Evolutionary conservation across 257 asterid species (phyloP).

Genomic region (Petrea volubilis): DNA sequence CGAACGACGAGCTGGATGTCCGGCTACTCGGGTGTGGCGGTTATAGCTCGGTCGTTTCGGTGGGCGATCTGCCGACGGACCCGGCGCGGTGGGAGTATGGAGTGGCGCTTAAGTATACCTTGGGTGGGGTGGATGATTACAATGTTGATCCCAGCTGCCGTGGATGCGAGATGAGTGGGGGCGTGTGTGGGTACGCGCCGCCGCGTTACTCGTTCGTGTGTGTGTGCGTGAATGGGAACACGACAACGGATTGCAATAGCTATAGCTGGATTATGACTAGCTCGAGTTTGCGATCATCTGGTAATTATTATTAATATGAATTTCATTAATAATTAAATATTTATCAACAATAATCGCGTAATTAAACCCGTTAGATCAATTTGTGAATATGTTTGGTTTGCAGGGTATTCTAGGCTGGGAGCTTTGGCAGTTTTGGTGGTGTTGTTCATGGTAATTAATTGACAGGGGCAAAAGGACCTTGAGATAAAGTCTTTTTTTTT

Average conservation of each 20-base stretch:
- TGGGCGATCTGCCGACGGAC: slow-evolving; percentile 31
- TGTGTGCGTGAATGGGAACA: slow-evolving; percentile 25
- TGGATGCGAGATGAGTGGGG: slow-evolving; percentile 32
- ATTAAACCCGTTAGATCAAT: background rate
- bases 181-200: slow-evolving; percentile 39
- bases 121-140: slow-evolving; percentile 32
- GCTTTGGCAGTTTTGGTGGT: slow-evolving; percentile 7
- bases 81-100: slow-evolving; percentile 30
- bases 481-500: background rate
- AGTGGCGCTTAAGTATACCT: slow-evolving; percentile 31
- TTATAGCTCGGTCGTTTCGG: slow-evolving; percentile 24
- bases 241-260: slow-evolving; percentile 32
- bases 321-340: no score
- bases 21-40: slow-evolving; percentile 18
- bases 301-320: no score
- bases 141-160: slow-evolving; percentile 24
- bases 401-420: slow-evolving; percentile 18
- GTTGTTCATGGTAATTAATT: slow-evolving; percentile 4
- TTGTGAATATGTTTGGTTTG: background rate
- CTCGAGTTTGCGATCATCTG: background rate
- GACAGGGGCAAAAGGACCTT: background rate
- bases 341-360: no score
- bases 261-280: slow-evolving; percentile 27
- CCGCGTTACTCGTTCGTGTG: slow-evolving; percentile 27
- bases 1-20: slow-evolving; percentile 22